Percentiles rank a stretch among this genome's conserved stretches.
Conservation (phyloP, 306 rosid genomes). For the Rosa lucieae region DNA sequence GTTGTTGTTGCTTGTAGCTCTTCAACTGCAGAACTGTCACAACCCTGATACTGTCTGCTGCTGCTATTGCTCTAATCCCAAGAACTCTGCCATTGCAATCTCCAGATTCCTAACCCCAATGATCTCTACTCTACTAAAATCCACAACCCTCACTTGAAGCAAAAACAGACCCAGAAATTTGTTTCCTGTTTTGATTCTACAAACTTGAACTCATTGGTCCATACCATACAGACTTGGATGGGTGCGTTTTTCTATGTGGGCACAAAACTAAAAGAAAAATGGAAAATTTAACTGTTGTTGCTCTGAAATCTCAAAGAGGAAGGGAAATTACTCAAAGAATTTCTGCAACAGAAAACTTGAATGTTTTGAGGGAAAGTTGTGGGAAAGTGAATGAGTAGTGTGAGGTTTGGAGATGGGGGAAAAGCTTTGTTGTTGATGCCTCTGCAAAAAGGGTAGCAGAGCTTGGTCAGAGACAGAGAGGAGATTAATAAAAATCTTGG, state of each 20-base stretch:
- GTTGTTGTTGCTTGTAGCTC: slow-evolving; percentile 23
- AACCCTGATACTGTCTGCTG: slow-evolving; percentile 33
- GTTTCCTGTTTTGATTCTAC: slow-evolving; percentile 5
- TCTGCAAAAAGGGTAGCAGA: slow-evolving; percentile 55
- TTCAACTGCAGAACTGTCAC: slow-evolving; percentile 34
- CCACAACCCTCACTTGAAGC: slow-evolving; percentile 27
- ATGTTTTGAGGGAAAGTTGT: not conserved
- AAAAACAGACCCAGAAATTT: slow-evolving; percentile 14
- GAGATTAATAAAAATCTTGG: slow-evolving; percentile 39
- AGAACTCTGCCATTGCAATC: slow-evolving; percentile 49
- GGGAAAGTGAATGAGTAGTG: not conserved
- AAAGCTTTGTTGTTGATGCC: slow-evolving; percentile 42
- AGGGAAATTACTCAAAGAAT: not conserved
- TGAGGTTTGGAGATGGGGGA: slow-evolving; percentile 14
- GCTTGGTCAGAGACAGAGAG: slow-evolving; percentile 37
- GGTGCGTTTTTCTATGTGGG: slow-evolving; percentile 21
- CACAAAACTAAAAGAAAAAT: slow-evolving; percentile 16
- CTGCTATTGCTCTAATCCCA: slow-evolving; percentile 42
- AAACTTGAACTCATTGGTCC: not conserved
- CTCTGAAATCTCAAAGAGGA: not conserved
- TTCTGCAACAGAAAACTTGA: not conserved
- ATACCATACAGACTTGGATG: slow-evolving; percentile 16
- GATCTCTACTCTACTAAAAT: slow-evolving; percentile 19
- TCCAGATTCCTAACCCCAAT: slow-evolving; percentile 47
- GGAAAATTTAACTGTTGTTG: not conserved